phyloP scores from a whole-genome alignment of 345 rosid genomes.

The Reutealis trisperma region DNA sequence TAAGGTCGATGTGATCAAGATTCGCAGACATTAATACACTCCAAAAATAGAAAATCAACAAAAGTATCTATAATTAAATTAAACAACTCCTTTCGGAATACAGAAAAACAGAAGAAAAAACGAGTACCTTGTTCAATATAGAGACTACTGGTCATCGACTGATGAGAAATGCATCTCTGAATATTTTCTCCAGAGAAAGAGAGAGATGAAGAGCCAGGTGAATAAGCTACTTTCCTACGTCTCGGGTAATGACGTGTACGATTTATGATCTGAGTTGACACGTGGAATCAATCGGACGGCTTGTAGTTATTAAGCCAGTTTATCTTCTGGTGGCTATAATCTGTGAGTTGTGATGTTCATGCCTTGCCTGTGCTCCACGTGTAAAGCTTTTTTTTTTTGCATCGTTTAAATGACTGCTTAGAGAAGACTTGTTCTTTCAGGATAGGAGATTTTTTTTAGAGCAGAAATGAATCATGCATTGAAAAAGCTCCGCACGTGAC shows the following conservation, averaged over 20 bases:
- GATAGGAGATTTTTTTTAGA: too few relatives aligned
- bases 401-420: background rate
- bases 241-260: background rate
- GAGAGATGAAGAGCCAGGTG: background rate
- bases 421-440: too few relatives aligned
- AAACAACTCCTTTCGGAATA: background rate
- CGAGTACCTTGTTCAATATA: background rate
- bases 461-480: too few relatives aligned
- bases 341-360: background rate
- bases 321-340: background rate
- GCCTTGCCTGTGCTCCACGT: conserved; percentile 20
- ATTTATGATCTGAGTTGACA: background rate
- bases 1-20: conserved; percentile 39
- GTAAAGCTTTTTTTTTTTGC: background rate
- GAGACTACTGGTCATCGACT: background rate
- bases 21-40: conserved; percentile 40
- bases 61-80: background rate
- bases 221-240: background rate
- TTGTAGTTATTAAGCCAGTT: background rate
- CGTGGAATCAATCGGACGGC: conserved; percentile 15
- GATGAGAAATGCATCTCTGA: background rate
- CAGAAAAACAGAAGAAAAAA: background rate
- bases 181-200: background rate
- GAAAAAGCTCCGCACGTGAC: too few relatives aligned
- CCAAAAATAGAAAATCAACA: conserved; percentile 6